Percentiles rank a stretch among this genome's conserved stretches.
phyloP scores from a whole-genome alignment of 208 protist genomes.

The Trypanosoma caninum region DNA sequence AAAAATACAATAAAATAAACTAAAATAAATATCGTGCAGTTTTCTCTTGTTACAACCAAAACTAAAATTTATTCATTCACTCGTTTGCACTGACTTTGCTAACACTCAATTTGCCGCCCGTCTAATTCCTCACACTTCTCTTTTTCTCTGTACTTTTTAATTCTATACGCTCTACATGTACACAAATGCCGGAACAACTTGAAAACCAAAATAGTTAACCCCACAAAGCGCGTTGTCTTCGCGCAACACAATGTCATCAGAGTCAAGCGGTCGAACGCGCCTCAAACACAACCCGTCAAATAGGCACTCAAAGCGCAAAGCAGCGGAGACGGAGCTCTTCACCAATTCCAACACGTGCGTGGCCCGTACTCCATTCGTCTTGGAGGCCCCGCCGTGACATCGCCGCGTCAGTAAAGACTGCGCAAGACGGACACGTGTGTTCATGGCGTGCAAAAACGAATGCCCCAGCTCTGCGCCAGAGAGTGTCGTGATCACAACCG shows the following conservation, averaged over 20 bases:
- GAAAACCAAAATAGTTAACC: slow-evolving; percentile 37
- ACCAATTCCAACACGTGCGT: slow-evolving; percentile 12
- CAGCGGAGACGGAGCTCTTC: slow-evolving; percentile 17
- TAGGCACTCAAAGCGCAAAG: slow-evolving; percentile 5
- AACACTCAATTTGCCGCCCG: no score
- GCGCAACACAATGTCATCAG: slow-evolving; percentile 5
- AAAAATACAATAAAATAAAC: not conserved
- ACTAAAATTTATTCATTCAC: no score
- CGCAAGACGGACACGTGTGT: slow-evolving; percentile 49
- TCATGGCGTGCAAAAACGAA: slow-evolving; percentile 61
- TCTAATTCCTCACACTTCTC: not conserved
- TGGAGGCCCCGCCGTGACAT: not conserved
- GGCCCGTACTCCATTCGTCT: not conserved
- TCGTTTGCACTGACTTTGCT: no score
- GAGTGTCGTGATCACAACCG: slow-evolving; percentile 37
- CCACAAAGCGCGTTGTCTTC: slow-evolving; percentile 13
- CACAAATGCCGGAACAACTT: slow-evolving; percentile 39
- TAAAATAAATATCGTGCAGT: not conserved
- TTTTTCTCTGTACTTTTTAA: not conserved
- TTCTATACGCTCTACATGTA: slow-evolving; percentile 38
- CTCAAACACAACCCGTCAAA: slow-evolving; percentile 24
- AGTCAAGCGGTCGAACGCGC: slow-evolving; percentile 5
- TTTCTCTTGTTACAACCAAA: not conserved
- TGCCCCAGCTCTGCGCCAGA: slow-evolving; percentile 44
- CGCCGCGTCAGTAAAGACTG: slow-evolving; percentile 5